phyloP scores from a whole-genome alignment of 2,329 filamentous ascomycete genomes.

The Cadophora sp. region DNA sequence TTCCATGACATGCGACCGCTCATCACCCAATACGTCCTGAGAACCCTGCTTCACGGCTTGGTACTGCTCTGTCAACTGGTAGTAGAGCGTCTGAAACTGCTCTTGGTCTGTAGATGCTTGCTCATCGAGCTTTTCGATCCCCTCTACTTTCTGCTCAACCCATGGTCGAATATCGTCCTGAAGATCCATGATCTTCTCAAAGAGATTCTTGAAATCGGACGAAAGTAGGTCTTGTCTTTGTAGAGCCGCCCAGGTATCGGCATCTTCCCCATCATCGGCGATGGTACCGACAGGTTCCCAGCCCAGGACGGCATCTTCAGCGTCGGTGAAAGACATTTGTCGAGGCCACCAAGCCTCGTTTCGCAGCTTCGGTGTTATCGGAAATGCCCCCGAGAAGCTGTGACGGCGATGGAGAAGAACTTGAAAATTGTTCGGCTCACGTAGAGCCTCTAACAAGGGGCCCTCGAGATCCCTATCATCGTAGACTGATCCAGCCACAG shows the following conservation, averaged over 20 bases:
- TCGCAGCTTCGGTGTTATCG: conserved; percentile 44
- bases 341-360: conserved; percentile 72
- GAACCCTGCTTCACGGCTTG: conserved; percentile 71
- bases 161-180: conserved; percentile 63
- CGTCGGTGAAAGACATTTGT: conserved; percentile 76
- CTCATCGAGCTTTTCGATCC: conserved; percentile 65
- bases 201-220: conserved; percentile 63
- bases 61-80: conserved; percentile 73
- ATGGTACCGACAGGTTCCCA: conserved; percentile 65
- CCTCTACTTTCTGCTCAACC: conserved; percentile 63
- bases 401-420: conserved; percentile 66
- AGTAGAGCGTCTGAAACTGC: conserved; percentile 71
- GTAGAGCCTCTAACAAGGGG: conserved; percentile 56
- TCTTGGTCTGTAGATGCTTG: conserved; percentile 68
- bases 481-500: conserved; percentile 63
- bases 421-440: conserved; percentile 52
- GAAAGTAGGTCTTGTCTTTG: conserved; percentile 49
- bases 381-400: conserved; percentile 54
- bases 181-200: conserved; percentile 59
- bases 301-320: conserved; percentile 74
- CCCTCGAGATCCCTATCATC: conserved; percentile 66
- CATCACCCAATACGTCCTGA: conserved; percentile 71
- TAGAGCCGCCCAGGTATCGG: conserved; percentile 44
- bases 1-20: conserved; percentile 73
- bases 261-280: conserved; percentile 46